These are phyloP conservation scores for Nemania sp. DNA, from an alignment of 2,329 filamentous ascomycete genomes.

Conservation along the genomic window DNA sequence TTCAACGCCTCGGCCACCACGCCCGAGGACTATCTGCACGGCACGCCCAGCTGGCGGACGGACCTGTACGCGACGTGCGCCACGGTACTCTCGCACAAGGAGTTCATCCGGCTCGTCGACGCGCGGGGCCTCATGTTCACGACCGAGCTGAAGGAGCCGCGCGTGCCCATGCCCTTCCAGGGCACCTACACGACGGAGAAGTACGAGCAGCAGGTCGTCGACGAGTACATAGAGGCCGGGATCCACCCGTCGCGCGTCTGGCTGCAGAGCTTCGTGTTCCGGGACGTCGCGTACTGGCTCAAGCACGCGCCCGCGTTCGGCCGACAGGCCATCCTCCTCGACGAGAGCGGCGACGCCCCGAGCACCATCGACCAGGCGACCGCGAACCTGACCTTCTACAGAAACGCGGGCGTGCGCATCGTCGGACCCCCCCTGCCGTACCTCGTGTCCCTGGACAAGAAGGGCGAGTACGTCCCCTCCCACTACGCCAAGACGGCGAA, in stretches of 20 bases:
- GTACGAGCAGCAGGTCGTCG: conserved; percentile 68
- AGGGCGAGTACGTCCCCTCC: conserved; percentile 63
- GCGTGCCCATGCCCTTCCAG: conserved; percentile 72
- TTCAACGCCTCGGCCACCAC: conserved; percentile 63
- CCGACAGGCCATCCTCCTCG: conserved; percentile 66
- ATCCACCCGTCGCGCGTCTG: conserved; percentile 61
- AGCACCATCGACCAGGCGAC: conserved; percentile 58
- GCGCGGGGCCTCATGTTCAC: conserved; percentile 65
- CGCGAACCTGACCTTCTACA: conserved; percentile 59
- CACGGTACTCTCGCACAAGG: conserved; percentile 63
- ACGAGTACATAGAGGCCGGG: conserved; percentile 59
- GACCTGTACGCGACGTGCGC: conserved; percentile 69
- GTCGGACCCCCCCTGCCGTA: conserved; percentile 67
- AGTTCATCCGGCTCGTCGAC: conserved; percentile 65
- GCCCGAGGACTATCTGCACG: conserved; percentile 59
- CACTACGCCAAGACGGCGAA: conserved; percentile 65
- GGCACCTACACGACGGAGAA: conserved; percentile 66
- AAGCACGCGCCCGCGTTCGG: conserved; percentile 63
- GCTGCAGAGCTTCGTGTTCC: conserved; percentile 68
- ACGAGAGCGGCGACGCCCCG: conserved; percentile 61
- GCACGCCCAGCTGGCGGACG: conserved; percentile 65
- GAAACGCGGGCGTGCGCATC: conserved; percentile 62
- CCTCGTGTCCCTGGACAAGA: conserved; percentile 56
- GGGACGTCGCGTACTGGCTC: conserved; percentile 70
- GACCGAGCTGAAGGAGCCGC: conserved; percentile 69